phyloP scores from a whole-genome alignment of 2,329 filamentous ascomycete species.

The Ascochyta pisi region DNA sequence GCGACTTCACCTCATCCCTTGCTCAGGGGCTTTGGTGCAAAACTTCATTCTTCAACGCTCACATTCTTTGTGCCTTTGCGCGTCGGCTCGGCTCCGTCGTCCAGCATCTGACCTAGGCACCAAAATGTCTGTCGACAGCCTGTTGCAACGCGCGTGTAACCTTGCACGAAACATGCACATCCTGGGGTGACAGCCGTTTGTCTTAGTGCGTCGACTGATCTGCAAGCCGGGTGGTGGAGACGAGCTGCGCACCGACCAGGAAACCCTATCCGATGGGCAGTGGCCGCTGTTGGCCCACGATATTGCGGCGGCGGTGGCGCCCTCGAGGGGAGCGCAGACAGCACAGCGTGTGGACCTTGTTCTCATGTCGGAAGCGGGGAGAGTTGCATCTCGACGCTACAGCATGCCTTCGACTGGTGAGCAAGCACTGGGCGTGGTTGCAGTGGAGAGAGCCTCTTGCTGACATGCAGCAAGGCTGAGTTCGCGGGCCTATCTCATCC shows the following conservation, averaged over 20 bases:
- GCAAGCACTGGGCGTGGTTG: slow-evolving; percentile 20
- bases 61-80: slow-evolving; percentile 16
- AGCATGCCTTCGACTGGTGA: slow-evolving; percentile 12
- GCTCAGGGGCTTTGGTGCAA: neutral
- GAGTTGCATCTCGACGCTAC: slow-evolving; percentile 40
- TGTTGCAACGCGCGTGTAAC: slow-evolving; percentile 20
- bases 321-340: slow-evolving; percentile 3
- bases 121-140: slow-evolving; percentile 13
- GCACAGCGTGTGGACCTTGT: neutral
- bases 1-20: slow-evolving; percentile 5
- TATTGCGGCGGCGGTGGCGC: slow-evolving; percentile 9
- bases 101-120: neutral
- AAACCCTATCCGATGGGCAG: neutral
- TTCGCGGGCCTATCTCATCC: slow-evolving; percentile 32
- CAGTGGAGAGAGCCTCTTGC: slow-evolving; percentile 28
- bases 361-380: slow-evolving; percentile 25
- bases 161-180: slow-evolving; percentile 36
- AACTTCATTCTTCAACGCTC: slow-evolving; percentile 10
- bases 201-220: slow-evolving; percentile 32
- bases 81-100: no score
- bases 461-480: slow-evolving; percentile 39
- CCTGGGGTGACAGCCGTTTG: slow-evolving; percentile 45
- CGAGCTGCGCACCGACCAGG: slow-evolving; percentile 9
- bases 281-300: slow-evolving; percentile 4
- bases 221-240: slow-evolving; percentile 12